Evolutionary conservation across 345 rosid species (phyloP).

Genomic region (thale cress (Arabidopsis thaliana)): DNA sequence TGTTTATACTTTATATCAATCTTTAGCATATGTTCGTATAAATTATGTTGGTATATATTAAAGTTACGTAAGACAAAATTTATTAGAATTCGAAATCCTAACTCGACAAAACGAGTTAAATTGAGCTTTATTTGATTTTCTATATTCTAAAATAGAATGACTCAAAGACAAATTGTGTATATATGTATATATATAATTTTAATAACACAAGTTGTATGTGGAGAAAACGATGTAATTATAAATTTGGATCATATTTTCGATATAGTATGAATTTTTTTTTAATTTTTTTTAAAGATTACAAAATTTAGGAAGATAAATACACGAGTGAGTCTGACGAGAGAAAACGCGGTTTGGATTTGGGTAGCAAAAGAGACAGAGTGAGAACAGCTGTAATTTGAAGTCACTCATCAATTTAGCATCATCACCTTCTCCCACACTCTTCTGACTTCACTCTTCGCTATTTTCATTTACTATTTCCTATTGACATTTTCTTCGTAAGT

Average conservation of each 20-base stretch:
- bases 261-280: neutral
- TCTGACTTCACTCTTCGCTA: slow-evolving; percentile 34
- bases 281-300: too few relatives aligned
- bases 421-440: slow-evolving; percentile 39
- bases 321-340: slow-evolving; percentile 37
- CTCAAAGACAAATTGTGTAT: slow-evolving; percentile 1
- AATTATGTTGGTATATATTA: neutral
- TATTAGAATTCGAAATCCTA: neutral
- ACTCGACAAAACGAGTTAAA: neutral
- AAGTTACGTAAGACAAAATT: neutral
- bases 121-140: neutral
- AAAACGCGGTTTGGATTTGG: slow-evolving; percentile 42
- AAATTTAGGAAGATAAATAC: neutral
- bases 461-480: neutral
- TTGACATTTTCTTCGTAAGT: neutral
- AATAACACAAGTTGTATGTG: slow-evolving; percentile 1
- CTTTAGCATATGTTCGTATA: slow-evolving; percentile 28
- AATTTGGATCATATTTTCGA: neutral
- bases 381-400: slow-evolving; percentile 44
- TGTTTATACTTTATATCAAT: neutral
- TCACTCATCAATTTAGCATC: slow-evolving; percentile 34
- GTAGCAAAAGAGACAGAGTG: slow-evolving; percentile 43
- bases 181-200: neutral
- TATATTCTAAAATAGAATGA: neutral
- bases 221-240: neutral